Conservation (phyloP, 2,329 filamentous ascomycete species). For the Aspergillus eucalypticola region DNA sequence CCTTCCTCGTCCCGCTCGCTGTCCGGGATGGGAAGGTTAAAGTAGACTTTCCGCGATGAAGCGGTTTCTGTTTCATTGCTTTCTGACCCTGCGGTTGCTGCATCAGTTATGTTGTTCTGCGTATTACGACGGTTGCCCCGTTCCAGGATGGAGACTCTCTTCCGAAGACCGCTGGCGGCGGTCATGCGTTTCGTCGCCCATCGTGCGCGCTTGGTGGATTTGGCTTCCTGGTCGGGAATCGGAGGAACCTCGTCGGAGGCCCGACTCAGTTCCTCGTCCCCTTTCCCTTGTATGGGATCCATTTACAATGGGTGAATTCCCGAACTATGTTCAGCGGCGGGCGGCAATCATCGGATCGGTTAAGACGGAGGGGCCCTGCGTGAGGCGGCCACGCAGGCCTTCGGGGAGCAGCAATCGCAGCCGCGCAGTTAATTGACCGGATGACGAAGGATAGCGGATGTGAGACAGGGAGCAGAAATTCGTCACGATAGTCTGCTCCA, state of each 20-base stretch:
- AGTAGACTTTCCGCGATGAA: conserved; percentile 5
- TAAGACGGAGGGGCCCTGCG: neutral
- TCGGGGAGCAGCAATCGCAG: neutral
- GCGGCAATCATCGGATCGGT: conserved; percentile 4
- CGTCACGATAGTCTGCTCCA: neutral
- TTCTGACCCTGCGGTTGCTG: neutral
- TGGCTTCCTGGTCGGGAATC: neutral
- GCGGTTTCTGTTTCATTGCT: neutral
- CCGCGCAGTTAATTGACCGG: neutral
- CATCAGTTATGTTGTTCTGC: neutral
- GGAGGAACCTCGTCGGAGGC: conserved; percentile 3
- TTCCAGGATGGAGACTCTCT: conserved; percentile 7
- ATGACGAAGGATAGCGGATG: neutral
- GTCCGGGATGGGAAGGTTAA: conserved; percentile 5
- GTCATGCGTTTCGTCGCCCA: conserved; percentile 6
- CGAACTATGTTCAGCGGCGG: neutral
- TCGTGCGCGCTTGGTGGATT: conserved; percentile 8
- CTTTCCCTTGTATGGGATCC: conserved; percentile 1
- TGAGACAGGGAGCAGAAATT: neutral
- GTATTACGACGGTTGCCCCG: neutral
- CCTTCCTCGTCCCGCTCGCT: conserved; percentile 8
- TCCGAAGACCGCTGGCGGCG: conserved; percentile 2
- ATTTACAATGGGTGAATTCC: neutral
- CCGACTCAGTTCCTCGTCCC: conserved; percentile 2
- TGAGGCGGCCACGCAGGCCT: conserved; percentile 9